Evolutionary conservation across 2,329 filamentous ascomycete genomes (phyloP).

Genomic region (Colletotrichum simmondsii): DNA sequence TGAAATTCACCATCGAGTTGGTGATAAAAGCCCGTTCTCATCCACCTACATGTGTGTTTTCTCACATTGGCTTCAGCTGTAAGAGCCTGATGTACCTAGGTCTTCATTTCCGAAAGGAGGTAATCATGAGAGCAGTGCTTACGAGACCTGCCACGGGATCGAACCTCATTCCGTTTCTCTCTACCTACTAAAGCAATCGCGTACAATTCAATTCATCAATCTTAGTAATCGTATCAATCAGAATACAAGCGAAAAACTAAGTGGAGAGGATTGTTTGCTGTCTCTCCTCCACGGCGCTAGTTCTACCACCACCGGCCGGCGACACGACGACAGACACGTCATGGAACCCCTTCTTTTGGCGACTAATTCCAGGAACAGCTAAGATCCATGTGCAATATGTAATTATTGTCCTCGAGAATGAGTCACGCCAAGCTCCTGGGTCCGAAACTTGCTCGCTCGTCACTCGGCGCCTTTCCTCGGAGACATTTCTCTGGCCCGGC

Average conservation of each 20-base stretch:
- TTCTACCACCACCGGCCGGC: background rate
- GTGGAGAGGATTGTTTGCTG: background rate
- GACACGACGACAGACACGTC: too few relatives aligned
- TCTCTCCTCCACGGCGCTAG: background rate
- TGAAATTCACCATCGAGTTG: too few relatives aligned
- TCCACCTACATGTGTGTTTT: too few relatives aligned
- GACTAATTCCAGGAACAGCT: too few relatives aligned
- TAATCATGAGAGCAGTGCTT: too few relatives aligned
- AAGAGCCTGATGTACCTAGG: too few relatives aligned
- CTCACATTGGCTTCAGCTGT: too few relatives aligned
- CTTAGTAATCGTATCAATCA: too few relatives aligned
- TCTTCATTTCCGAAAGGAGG: too few relatives aligned
- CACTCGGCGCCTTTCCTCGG: constrained; percentile 4
- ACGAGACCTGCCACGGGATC: too few relatives aligned
- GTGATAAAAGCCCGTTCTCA: rapidly evolving
- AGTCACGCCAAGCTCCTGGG: background rate
- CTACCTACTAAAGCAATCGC: background rate
- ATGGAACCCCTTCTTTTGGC: too few relatives aligned
- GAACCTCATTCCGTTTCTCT: background rate
- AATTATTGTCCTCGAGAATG: rapidly evolving
- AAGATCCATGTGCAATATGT: too few relatives aligned
- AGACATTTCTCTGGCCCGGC: constrained; percentile 11
- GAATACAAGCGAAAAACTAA: background rate
- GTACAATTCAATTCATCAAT: background rate
- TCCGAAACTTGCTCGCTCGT: background rate